phyloP scores from a whole-genome alignment of 306 rosid species.

The Glycyrrhiza uralensis region DNA sequence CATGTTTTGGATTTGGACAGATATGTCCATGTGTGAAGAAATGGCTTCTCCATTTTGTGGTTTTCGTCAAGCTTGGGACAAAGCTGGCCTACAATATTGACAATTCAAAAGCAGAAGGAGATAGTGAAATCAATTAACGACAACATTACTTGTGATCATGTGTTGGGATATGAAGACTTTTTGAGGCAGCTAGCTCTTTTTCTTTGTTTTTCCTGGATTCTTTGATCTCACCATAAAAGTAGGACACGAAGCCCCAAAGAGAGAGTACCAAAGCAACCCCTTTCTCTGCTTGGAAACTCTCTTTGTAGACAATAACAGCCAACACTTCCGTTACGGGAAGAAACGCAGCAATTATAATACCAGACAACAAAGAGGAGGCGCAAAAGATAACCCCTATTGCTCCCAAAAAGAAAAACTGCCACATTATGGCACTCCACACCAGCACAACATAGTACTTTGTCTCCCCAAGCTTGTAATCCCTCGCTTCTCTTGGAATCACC shows the following conservation, averaged over 20 bases:
- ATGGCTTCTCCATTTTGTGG: background rate
- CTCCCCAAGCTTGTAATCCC: constrained; percentile 50
- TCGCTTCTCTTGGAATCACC: constrained; percentile 75
- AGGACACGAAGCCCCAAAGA: constrained; percentile 81
- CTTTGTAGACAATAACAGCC: constrained; percentile 63
- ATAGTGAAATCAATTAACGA: background rate
- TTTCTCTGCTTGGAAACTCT: constrained; percentile 64
- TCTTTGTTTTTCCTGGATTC: constrained; percentile 28
- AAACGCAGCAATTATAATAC: constrained; percentile 47
- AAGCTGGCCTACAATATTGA: constrained; percentile 24
- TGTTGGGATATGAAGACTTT: constrained; percentile 6
- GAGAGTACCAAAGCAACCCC: constrained; percentile 69
- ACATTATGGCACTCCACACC: constrained; percentile 48
- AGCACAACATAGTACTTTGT: constrained; percentile 55
- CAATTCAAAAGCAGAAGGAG: constrained; percentile 4
- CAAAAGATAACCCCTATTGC: constrained; percentile 72
- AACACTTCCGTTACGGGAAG: constrained; percentile 59
- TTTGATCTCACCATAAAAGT: constrained; percentile 73
- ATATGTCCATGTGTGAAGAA: background rate
- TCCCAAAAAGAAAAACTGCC: constrained; percentile 80
- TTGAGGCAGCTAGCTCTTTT: constrained; percentile 22
- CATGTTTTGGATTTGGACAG: background rate
- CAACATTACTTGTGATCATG: constrained; percentile 19
- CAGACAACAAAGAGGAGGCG: constrained; percentile 66
- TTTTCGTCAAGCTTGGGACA: background rate